phyloP scores from a whole-genome alignment of 2,329 filamentous ascomycete genomes.

The Xylariaceae sp. region DNA sequence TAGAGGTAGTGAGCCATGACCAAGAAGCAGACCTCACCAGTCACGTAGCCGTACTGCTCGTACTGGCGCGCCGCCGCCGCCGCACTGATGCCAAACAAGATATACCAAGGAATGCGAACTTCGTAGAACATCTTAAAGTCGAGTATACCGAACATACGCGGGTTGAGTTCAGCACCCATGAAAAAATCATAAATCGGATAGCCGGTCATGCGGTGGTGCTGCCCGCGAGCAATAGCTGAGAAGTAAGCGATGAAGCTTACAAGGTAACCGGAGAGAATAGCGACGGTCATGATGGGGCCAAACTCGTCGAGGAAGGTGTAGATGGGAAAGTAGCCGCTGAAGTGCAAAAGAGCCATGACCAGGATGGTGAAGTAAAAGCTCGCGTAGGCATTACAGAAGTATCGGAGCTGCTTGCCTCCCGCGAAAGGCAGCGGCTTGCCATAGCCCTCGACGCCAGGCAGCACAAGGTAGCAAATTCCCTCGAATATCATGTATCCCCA shows the following conservation, averaged over 20 bases:
- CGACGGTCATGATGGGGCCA: slow-evolving; percentile 88
- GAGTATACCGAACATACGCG: slow-evolving; percentile 82
- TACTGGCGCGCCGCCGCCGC: slow-evolving; percentile 83
- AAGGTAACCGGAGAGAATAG: slow-evolving; percentile 87
- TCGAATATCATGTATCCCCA: slow-evolving; percentile 92
- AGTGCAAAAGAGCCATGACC: slow-evolving; percentile 75
- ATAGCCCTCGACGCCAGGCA: slow-evolving; percentile 86
- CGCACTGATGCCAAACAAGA: slow-evolving; percentile 79
- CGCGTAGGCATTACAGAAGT: slow-evolving; percentile 91
- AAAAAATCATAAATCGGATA: slow-evolving; percentile 89
- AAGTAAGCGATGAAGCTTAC: slow-evolving; percentile 86
- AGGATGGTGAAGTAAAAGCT: slow-evolving; percentile 88
- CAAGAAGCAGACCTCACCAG: slow-evolving; percentile 82
- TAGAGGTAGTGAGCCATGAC: slow-evolving; percentile 92
- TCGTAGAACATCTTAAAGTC: slow-evolving; percentile 99
- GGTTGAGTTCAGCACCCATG: slow-evolving; percentile 90
- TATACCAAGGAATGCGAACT: slow-evolving; percentile 91
- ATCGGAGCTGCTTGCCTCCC: slow-evolving; percentile 83
- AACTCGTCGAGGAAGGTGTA: slow-evolving; percentile 96
- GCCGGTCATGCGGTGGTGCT: slow-evolving; percentile 91
- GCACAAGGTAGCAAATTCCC: slow-evolving; percentile 78
- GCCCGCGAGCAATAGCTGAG: slow-evolving; percentile 80
- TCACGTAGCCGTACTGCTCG: slow-evolving; percentile 84
- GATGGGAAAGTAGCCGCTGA: slow-evolving; percentile 83
- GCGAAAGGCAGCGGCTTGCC: slow-evolving; percentile 87